phyloP scores from a whole-genome alignment of 129 eudicot species.

The Tagetes erecta region DNA sequence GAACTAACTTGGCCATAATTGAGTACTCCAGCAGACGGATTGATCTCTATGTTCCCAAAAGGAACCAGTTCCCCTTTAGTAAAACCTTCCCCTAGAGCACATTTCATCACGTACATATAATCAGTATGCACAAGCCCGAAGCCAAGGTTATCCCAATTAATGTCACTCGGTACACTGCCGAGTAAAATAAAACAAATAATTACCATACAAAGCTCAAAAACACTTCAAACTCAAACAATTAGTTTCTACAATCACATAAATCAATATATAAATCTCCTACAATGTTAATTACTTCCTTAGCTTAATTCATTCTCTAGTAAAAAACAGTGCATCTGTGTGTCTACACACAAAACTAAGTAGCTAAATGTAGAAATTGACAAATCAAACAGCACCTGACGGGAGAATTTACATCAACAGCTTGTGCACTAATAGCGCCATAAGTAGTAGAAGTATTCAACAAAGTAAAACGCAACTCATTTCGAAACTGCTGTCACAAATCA shows the following conservation, averaged over 20 bases:
- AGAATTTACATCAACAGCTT: slow-evolving; percentile 48
- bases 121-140: slow-evolving; percentile 70
- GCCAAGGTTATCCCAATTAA: slow-evolving; percentile 88
- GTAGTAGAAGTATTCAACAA: slow-evolving; percentile 9
- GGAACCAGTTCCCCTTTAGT: slow-evolving; percentile 65
- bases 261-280: neutral
- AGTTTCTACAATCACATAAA: neutral
- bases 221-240: neutral
- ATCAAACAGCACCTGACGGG: slow-evolving; percentile 43
- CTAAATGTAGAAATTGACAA: neutral
- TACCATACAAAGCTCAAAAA: slow-evolving; percentile 18
- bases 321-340: neutral
- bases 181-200: neutral
- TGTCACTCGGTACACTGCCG: slow-evolving; percentile 43
- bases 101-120: slow-evolving; percentile 73
- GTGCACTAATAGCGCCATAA: slow-evolving; percentile 24
- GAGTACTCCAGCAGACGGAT: slow-evolving; percentile 77
- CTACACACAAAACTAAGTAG: neutral
- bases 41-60: slow-evolving; percentile 83
- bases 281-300: neutral
- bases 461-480: slow-evolving; percentile 42
- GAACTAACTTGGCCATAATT: slow-evolving; percentile 86
- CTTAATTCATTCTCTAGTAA: neutral
- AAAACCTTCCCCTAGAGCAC: slow-evolving; percentile 61
- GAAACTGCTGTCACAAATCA: slow-evolving; percentile 35